These are phyloP conservation scores for Bauhinia variegata DNA, from an alignment of 306 rosid species.

Conservation along the genomic window DNA sequence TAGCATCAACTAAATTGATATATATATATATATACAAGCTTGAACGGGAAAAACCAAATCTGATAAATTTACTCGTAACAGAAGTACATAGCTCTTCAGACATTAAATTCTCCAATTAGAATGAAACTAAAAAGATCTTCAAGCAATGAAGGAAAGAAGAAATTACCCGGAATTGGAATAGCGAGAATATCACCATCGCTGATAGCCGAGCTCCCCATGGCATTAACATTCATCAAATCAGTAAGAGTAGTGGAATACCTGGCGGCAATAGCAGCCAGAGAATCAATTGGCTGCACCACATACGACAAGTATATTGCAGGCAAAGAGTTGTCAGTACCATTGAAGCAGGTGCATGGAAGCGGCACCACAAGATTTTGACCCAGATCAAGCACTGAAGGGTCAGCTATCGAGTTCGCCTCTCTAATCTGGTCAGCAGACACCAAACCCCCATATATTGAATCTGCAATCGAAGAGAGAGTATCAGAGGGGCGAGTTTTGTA, in stretches of 20 bases:
- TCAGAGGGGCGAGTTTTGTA: conserved; percentile 89
- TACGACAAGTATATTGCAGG: conserved; percentile 92
- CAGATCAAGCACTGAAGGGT: conserved; percentile 78
- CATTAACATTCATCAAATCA: conserved; percentile 97
- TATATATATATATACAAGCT: background rate
- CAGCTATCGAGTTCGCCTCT: conserved; percentile 82
- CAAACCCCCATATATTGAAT: conserved; percentile 71
- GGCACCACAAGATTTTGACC: conserved; percentile 87
- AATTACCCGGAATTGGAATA: conserved; percentile 80
- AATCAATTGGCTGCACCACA: conserved; percentile 72
- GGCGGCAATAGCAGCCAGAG: conserved; percentile 67
- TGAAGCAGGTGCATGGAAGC: conserved; percentile 94
- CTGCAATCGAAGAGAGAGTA: conserved; percentile 74
- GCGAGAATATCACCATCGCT: conserved; percentile 80
- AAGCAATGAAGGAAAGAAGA: background rate
- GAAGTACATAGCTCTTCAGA: background rate
- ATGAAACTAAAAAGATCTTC: background rate
- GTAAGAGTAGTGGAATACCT: conserved; percentile 81
- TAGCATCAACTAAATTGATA: background rate
- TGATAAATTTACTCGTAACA: background rate
- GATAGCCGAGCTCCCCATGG: conserved; percentile 81
- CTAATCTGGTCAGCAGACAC: conserved; percentile 90
- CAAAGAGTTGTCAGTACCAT: conserved; percentile 85
- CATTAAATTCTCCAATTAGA: background rate
- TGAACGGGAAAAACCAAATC: background rate